A percentile compares a stretch with the other conserved stretches of the same genome.
Evolutionary conservation across 1,284 basidiomycete species (phyloP).

Genomic region (Ceratobasidium sp.): DNA sequence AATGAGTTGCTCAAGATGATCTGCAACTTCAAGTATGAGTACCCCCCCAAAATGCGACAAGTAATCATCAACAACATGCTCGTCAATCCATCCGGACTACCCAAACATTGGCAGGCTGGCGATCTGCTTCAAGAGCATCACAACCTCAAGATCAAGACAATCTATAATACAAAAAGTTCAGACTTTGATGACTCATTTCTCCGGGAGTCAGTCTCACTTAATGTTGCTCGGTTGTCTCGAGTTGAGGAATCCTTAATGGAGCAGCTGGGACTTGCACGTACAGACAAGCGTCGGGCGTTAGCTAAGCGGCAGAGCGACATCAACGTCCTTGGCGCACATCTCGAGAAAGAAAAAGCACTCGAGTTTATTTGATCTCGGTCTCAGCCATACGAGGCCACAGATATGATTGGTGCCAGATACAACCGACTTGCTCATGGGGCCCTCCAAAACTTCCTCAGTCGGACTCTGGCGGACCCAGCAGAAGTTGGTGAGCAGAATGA

Average conservation of each 20-base stretch:
- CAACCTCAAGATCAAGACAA: neutral
- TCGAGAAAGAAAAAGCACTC: neutral
- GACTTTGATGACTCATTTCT: neutral
- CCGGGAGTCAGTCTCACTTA: neutral
- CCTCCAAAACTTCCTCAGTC: neutral
- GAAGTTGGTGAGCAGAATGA: neutral
- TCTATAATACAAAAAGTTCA: neutral
- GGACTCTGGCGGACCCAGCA: neutral
- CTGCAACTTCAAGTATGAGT: neutral
- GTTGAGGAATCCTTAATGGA: neutral
- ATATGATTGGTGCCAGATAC: constrained; percentile 3
- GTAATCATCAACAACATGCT: neutral
- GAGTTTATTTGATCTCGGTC: neutral
- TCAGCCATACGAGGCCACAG: neutral
- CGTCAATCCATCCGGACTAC: neutral
- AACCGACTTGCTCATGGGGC: neutral
- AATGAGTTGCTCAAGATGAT: neutral
- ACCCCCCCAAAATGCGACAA: neutral
- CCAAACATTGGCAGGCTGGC: neutral
- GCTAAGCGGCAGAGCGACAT: neutral
- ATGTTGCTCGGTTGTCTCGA: neutral
- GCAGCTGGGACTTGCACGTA: neutral
- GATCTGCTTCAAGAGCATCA: constrained; percentile 4
- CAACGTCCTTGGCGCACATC: neutral
- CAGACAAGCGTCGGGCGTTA: neutral